Conservation (phyloP, 2,329 filamentous ascomycete genomes). For the Trichothecium sympodiale region DNA sequence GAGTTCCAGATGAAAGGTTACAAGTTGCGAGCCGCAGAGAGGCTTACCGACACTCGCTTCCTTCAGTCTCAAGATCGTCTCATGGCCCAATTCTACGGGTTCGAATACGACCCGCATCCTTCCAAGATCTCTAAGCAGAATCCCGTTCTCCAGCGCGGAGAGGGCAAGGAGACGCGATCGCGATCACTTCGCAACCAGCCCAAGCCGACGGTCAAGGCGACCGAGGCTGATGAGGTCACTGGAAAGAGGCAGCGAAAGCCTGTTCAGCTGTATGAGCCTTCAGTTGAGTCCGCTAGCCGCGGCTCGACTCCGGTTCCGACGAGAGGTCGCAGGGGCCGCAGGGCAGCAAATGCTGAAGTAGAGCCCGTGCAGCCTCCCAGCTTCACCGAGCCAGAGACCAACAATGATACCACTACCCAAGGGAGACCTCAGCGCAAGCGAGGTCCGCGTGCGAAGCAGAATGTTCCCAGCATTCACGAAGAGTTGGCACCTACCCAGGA, state of each 20-base stretch:
- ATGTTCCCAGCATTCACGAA: slow-evolving; percentile 12
- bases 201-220: slow-evolving; percentile 47
- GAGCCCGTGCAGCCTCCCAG: slow-evolving; percentile 16
- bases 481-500: slow-evolving; percentile 5
- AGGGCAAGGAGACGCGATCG: slow-evolving; percentile 37
- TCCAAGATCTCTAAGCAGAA: slow-evolving; percentile 49
- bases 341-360: slow-evolving; percentile 19
- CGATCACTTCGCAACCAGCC: slow-evolving; percentile 46
- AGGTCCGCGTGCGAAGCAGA: slow-evolving; percentile 14
- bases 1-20: slow-evolving; percentile 45
- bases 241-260: slow-evolving; percentile 45
- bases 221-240: slow-evolving; percentile 37
- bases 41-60: slow-evolving; percentile 30
- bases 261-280: slow-evolving; percentile 37
- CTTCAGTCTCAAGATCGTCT: slow-evolving; percentile 44
- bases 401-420: slow-evolving; percentile 15
- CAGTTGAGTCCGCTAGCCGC: slow-evolving; percentile 38
- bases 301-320: slow-evolving; percentile 35
- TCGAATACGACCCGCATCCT: slow-evolving; percentile 48
- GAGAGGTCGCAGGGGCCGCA: slow-evolving; percentile 18
- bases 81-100: slow-evolving; percentile 48
- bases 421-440: slow-evolving; percentile 15
- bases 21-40: slow-evolving; percentile 31
- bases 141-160: slow-evolving; percentile 35
- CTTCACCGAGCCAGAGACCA: slow-evolving; percentile 22